Percentiles rank a stretch among this genome's conserved stretches.
Evolutionary conservation across 331 rosid genomes (phyloP).

Genomic region (Stylosanthes scabra): DNA sequence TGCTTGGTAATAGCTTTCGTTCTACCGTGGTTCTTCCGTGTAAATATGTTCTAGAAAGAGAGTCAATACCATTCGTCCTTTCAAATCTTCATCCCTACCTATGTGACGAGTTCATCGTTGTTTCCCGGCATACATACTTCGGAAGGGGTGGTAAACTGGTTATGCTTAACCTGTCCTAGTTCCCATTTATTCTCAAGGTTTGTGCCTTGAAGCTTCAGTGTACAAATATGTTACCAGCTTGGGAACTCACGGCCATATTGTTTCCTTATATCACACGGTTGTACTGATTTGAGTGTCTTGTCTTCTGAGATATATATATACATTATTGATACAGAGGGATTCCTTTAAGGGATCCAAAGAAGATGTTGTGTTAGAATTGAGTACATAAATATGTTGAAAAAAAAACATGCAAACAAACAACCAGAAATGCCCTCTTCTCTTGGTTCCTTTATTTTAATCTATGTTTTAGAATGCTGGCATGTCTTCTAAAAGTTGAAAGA

Average conservation of each 20-base stretch:
- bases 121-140: conserved; percentile 35
- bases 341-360: background rate
- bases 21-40: conserved; percentile 97
- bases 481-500: conserved; percentile 24
- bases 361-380: conserved; percentile 29
- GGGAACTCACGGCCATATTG: conserved; percentile 21
- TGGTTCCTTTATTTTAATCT: conserved; percentile 9
- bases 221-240: conserved; percentile 31
- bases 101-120: conserved; percentile 31
- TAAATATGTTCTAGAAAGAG: conserved; percentile 71
- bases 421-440: background rate
- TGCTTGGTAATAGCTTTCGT: conserved; percentile 94
- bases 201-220: conserved; percentile 39
- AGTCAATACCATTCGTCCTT: conserved; percentile 29
- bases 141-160: conserved; percentile 18
- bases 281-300: conserved; percentile 37
- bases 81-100: conserved; percentile 33
- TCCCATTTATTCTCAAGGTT: conserved; percentile 20
- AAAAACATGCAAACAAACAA: conserved; percentile 20
- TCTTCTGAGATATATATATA: conserved; percentile 34
- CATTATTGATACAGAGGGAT: conserved; percentile 5
- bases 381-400: background rate
- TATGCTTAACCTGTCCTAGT: conserved; percentile 34
- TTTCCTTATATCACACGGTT: conserved; percentile 21
- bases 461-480: conserved; percentile 15